These are phyloP conservation scores for Pseudogymnoascus sp. DNA, from an alignment of 2,329 filamentous ascomycete species.

Conservation along the genomic window DNA sequence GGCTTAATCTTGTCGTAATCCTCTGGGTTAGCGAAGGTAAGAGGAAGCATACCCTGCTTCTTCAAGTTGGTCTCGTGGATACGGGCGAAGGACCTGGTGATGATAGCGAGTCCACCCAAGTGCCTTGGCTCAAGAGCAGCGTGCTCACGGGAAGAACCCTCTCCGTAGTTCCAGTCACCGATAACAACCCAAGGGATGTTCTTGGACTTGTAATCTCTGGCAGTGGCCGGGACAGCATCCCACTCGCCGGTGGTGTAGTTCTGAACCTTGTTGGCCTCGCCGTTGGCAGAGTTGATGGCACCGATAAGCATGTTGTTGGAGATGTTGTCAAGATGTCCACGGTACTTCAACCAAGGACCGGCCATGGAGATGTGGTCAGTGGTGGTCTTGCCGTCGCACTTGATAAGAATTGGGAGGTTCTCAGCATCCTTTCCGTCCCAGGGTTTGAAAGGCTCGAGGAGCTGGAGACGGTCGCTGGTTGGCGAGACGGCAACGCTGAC, in stretches of 20 bases:
- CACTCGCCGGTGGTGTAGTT: conserved; percentile 79
- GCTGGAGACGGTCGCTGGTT: conserved; percentile 85
- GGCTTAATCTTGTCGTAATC: conserved; percentile 97
- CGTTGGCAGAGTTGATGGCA: conserved; percentile 92
- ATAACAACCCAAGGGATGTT: conserved; percentile 95
- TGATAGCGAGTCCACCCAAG: conserved; percentile 93
- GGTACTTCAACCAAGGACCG: conserved; percentile 96
- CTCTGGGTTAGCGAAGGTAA: conserved; percentile 87
- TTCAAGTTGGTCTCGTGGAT: conserved; percentile 99
- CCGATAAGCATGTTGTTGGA: conserved; percentile 99
- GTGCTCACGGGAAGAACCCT: conserved; percentile 96
- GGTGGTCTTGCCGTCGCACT: conserved; percentile 91
- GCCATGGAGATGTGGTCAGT: conserved; percentile 98
- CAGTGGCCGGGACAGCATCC: conserved; percentile 84
- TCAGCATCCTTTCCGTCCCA: conserved; percentile 90
- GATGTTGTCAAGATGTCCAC: conserved; percentile 98
- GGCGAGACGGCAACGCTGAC: conserved; percentile 80
- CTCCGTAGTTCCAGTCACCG: conserved; percentile 99
- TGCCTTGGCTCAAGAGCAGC: conserved; percentile 96
- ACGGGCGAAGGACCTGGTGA: conserved; percentile 91
- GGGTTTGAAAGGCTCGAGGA: conserved; percentile 73
- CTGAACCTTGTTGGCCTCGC: conserved; percentile 94
- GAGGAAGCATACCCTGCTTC: conserved; percentile 99
- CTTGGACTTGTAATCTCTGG: conserved; percentile 97
- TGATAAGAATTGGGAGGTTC: conserved; percentile 88